Conservation (phyloP, 768 basidiomycete genomes). For the Podaxis sp. region DNA sequence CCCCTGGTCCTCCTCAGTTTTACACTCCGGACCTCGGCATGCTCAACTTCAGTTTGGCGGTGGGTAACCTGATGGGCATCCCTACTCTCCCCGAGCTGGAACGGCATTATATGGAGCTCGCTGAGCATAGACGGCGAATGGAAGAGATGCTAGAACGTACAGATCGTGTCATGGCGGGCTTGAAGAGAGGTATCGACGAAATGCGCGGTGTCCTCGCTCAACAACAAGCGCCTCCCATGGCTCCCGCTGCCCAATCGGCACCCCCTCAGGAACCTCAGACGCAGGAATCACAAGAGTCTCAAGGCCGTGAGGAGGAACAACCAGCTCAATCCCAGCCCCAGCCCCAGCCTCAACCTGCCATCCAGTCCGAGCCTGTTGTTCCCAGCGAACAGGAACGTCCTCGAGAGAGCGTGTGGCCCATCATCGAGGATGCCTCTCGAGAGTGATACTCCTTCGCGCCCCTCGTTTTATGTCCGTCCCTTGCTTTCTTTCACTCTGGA, state of each 20-base stretch:
- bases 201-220: constrained; percentile 41
- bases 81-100: constrained; percentile 62
- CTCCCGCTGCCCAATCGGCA: constrained; percentile 9
- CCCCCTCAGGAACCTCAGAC: constrained; percentile 18
- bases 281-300: constrained; percentile 15
- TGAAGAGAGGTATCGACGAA: constrained; percentile 77
- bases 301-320: neutral
- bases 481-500: neutral
- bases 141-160: constrained; percentile 78
- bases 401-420: constrained; percentile 30
- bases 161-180: constrained; percentile 65
- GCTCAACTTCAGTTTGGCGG: constrained; percentile 29
- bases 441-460: constrained; percentile 16
- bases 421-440: constrained; percentile 25
- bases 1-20: constrained; percentile 18
- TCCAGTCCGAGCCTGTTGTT: constrained; percentile 11
- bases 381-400: constrained; percentile 19
- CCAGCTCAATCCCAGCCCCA: neutral
- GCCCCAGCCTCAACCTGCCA: constrained; percentile 2
- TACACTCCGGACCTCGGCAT: constrained; percentile 25
- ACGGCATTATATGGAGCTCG: constrained; percentile 65
- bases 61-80: constrained; percentile 33
- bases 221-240: constrained; percentile 14
- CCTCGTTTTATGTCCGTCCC: neutral
- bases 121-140: constrained; percentile 59